phyloP scores from a whole-genome alignment of 2,329 filamentous ascomycete genomes.

The Fusarium aywerte region DNA sequence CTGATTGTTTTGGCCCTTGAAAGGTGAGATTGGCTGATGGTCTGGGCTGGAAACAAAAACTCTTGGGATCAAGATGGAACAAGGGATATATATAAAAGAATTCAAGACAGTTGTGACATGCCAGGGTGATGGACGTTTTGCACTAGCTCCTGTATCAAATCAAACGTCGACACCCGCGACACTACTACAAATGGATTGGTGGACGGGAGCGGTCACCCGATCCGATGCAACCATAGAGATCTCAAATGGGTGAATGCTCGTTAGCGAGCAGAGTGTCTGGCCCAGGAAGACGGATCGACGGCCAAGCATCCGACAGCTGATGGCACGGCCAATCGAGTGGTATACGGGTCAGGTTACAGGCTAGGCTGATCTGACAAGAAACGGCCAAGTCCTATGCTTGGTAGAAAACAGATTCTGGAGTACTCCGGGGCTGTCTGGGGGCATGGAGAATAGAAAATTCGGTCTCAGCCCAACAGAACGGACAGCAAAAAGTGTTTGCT shows the following conservation, averaged over 20 bases:
- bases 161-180: neutral
- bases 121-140: conserved; percentile 7
- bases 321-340: neutral
- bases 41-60: conserved; percentile 4
- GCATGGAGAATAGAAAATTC: conserved; percentile 29
- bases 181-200: conserved; percentile 6
- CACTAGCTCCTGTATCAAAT: neutral
- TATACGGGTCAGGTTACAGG: conserved; percentile 4
- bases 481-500: neutral
- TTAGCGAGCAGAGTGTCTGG: neutral
- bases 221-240: conserved; percentile 38
- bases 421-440: neutral
- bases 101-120: neutral
- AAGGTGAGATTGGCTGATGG: conserved; percentile 16
- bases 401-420: neutral
- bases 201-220: conserved; percentile 38
- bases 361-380: conserved; percentile 23
- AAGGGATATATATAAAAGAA: conserved; percentile 33
- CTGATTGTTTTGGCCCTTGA: conserved; percentile 3
- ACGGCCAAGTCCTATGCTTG: conserved; percentile 15
- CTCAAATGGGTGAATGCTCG: conserved; percentile 17
- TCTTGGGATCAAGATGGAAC: neutral
- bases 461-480: neutral
- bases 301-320: conserved; percentile 34
- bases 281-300: conserved; percentile 36